A percentile compares a stretch with the other conserved stretches of the same genome.
Evolutionary conservation across 176 grass and related monocot genomes (phyloP).

Genomic region (Pontederia paniculata): DNA sequence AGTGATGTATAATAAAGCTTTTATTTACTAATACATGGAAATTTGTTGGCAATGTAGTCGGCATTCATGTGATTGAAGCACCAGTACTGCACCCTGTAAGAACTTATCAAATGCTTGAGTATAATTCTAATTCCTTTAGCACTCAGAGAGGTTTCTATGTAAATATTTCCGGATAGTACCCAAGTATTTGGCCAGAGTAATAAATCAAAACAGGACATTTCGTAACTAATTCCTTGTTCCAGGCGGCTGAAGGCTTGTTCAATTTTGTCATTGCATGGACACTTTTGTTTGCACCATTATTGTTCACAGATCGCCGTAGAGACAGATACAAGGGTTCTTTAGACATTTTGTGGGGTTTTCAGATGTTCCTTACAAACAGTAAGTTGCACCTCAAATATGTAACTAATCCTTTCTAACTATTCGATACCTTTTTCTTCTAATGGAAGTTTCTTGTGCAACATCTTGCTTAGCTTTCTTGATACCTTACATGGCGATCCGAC

Average conservation of each 20-base stretch:
- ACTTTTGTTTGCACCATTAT: constrained; percentile 64
- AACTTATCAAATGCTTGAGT: background rate
- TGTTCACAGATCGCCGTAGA: constrained; percentile 59
- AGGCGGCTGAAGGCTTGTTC: constrained; percentile 81
- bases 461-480: constrained; percentile 60
- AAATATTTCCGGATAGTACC: background rate
- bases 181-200: constrained; percentile 3
- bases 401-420: background rate
- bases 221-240: background rate
- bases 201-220: too few species aligned
- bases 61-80: constrained; percentile 59
- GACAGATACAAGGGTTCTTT: constrained; percentile 67
- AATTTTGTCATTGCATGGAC: constrained; percentile 91
- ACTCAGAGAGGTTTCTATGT: background rate
- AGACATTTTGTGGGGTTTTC: constrained; percentile 68
- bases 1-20: background rate
- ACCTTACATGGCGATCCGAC: constrained; percentile 95
- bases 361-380: constrained; percentile 99
- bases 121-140: background rate
- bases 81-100: constrained; percentile 83
- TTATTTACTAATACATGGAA: constrained; percentile 15
- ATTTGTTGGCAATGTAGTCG: constrained; percentile 51
- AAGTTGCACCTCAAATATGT: constrained; percentile 25
- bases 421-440: background rate
- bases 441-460: background rate